These are phyloP conservation scores for Triticum timopheevii DNA, from an alignment of 176 grass and related monocot genomes.

Conservation along the genomic window DNA sequence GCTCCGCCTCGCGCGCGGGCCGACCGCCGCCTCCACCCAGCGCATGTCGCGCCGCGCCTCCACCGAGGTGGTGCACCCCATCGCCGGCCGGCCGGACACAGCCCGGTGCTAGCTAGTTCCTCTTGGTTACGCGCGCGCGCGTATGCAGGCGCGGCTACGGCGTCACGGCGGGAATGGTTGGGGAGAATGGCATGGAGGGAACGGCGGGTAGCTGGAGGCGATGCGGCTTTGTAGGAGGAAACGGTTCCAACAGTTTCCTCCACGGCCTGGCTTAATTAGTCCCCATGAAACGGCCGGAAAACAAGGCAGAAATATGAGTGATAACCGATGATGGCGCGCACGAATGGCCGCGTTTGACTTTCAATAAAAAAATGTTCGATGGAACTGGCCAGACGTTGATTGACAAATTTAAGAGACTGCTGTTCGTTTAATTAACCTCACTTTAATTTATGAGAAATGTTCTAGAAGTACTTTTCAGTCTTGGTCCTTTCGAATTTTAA, in stretches of 20 bases:
- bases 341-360: background rate
- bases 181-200: background rate
- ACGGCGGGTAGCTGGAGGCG: background rate
- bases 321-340: background rate
- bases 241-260: background rate
- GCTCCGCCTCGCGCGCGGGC: constrained; percentile 25
- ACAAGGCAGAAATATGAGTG: background rate
- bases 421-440: background rate
- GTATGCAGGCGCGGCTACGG: background rate
- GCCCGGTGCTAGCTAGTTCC: background rate
- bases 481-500: no score
- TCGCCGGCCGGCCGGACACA: background rate
- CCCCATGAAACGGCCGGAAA: background rate
- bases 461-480: no score
- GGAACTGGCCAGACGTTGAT: background rate
- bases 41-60: constrained; percentile 42
- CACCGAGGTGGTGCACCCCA: constrained; percentile 55
- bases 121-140: background rate
- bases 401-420: background rate
- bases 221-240: background rate
- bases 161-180: background rate
- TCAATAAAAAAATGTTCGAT: background rate
- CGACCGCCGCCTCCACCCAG: background rate
- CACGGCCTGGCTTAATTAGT: background rate
- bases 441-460: background rate